phyloP scores from a whole-genome alignment of 2,329 filamentous ascomycete genomes.

The Pyrenochaeta sp. region DNA sequence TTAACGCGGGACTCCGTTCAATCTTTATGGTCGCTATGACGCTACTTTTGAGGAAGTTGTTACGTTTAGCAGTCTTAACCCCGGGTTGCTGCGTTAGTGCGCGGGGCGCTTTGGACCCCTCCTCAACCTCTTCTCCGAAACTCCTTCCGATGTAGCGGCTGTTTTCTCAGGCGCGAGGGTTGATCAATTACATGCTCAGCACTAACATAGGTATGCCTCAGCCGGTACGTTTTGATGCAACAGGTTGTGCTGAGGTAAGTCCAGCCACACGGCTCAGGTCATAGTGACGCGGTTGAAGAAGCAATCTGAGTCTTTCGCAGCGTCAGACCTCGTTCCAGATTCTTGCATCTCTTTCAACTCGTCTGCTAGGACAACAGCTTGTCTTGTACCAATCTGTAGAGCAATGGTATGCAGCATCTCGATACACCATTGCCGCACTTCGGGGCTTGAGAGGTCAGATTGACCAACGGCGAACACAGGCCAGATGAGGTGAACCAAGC shows the following conservation, averaged over 20 bases:
- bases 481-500: constrained; percentile 38
- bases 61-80: background rate
- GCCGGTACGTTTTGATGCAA: background rate
- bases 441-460: constrained; percentile 18
- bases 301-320: background rate
- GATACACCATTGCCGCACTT: constrained; percentile 34
- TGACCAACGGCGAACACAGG: constrained; percentile 32
- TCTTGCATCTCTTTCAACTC: constrained; percentile 24
- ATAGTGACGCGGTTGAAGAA: background rate
- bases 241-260: background rate
- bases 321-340: background rate
- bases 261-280: background rate
- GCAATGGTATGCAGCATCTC: constrained; percentile 32
- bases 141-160: background rate
- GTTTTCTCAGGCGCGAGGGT: background rate
- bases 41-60: background rate
- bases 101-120: background rate
- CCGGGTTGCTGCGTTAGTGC: background rate
- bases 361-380: constrained; percentile 35
- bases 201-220: too few relatives aligned
- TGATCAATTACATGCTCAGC: too few relatives aligned
- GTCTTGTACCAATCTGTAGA: constrained; percentile 33
- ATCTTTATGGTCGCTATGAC: background rate
- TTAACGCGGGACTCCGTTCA: background rate
- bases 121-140: background rate